Percentiles rank a stretch among this genome's conserved stretches.
These are phyloP conservation scores for Calocybe cyanea DNA, from an alignment of 768 basidiomycete species.

Conservation along the genomic window DNA sequence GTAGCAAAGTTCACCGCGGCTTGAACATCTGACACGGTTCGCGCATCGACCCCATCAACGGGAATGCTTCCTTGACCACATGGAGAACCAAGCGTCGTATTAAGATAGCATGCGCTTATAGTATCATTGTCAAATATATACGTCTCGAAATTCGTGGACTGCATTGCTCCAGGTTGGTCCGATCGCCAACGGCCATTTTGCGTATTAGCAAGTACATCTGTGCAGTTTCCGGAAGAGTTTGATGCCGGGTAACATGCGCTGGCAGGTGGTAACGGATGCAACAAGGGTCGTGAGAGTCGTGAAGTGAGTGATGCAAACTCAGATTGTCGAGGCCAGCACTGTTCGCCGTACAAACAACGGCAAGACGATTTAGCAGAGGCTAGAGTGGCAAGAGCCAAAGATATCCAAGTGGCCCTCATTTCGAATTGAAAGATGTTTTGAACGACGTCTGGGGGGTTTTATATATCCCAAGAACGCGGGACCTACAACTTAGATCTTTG, in stretches of 20 bases:
- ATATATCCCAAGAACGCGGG: too few species aligned
- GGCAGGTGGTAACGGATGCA: conserved; percentile 37
- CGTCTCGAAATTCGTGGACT: conserved; percentile 26
- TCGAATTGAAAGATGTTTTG: too few species aligned
- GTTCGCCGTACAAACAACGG: conserved; percentile 35
- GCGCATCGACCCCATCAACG: conserved; percentile 36
- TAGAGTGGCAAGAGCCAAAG: not conserved
- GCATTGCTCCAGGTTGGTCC: conserved; percentile 36
- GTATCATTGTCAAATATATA: conserved; percentile 40
- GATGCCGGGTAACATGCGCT: conserved; percentile 36
- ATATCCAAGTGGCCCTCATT: too few species aligned
- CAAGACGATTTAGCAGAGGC: conserved; percentile 17
- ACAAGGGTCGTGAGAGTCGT: conserved; percentile 39
- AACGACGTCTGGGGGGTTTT: too few species aligned
- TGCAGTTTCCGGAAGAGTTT: conserved; percentile 35
- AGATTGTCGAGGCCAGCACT: conserved; percentile 39
- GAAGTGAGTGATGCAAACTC: conserved; percentile 29
- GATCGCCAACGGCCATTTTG: conserved; percentile 37
- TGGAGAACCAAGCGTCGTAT: conserved; percentile 35
- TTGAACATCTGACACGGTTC: conserved; percentile 33
- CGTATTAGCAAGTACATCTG: conserved; percentile 23
- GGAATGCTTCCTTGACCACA: conserved; percentile 44
- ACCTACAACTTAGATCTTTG: too few species aligned
- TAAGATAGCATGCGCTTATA: conserved; percentile 48
- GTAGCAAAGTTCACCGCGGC: conserved; percentile 34